Base-by-base conservation (phyloP, 2,329 filamentous ascomycete genomes). In the Phymatotrichopsis omnivora region DNA sequence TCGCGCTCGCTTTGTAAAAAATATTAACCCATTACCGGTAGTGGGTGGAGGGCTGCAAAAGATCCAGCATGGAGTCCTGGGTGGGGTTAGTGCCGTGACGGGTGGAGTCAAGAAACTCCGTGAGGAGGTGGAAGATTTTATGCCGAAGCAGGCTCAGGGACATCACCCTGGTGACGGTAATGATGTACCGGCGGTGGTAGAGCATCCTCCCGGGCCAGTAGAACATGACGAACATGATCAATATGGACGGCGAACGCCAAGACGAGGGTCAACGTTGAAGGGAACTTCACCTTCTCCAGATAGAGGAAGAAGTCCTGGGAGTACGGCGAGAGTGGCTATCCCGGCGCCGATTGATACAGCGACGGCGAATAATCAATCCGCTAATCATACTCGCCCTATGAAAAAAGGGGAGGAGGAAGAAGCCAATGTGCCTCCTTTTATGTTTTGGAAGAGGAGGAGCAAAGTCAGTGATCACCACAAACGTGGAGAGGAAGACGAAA, bases 21-120 rank as follows among this genome's bases (percentile, higher is more conserved):
- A 33, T 3, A 34, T 48, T 16, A 46, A 45, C 36, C 70, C 70
- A 5, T 60, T 64, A n/a, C 62, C 64, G 17, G 71, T 68, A 2
- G 60, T 76, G 17, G 68, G 70, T 3, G 64, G 69, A 32, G 68
- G 68, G 11, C 60, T 71, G 30, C 63, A 61, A 14, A 67, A 64
- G 43, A 41, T 72, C 24, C 67, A 68, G 3, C 67, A 41, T 7
- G 41, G 37, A n/a, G 38, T 54, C 16, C 47, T 47, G 22, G 50
- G 30, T 17, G 52, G 52, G 10, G 47, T 54, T 12, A 35, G 24
- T 6, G 24, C 20, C 14, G 31, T 47, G 11, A 48, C 52, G 8
- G 52, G 50, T n/a, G 43, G 50, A 25, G 47, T 53, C 23, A 47
- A 37, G 14, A 31, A 37, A 27, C 31, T 48, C 10, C 25, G 45